Evolutionary conservation across 1,139 yeast genomes (phyloP).

Genomic region (Suhomyces bribrorum): DNA sequence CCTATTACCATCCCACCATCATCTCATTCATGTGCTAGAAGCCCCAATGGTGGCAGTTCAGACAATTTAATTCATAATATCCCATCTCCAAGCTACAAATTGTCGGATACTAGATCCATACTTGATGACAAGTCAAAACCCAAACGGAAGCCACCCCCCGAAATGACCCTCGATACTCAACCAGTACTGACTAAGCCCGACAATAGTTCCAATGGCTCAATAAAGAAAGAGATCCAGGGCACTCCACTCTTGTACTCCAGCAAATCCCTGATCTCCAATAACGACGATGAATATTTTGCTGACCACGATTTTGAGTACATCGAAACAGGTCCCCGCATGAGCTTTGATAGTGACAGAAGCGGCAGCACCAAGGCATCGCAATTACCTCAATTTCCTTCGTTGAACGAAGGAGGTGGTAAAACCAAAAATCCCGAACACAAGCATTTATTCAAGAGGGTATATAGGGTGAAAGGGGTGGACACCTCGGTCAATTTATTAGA

Average conservation of each 20-base stretch:
- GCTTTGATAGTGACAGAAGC: slow-evolving; percentile 8
- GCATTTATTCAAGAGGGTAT: slow-evolving; percentile 15
- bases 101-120: slow-evolving; percentile 3
- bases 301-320: slow-evolving; percentile 10
- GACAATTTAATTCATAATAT: slow-evolving; percentile 11
- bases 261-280: slow-evolving; percentile 15
- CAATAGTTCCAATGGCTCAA: not conserved
- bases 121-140: slow-evolving; percentile 11
- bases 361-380: slow-evolving; percentile 9
- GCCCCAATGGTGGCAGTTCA: slow-evolving; percentile 12
- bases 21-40: slow-evolving; percentile 19
- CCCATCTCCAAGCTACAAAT: slow-evolving; percentile 7
- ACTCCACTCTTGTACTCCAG: slow-evolving; percentile 7
- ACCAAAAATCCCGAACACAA: slow-evolving; percentile 9
- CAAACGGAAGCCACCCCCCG: slow-evolving; percentile 27
- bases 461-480: slow-evolving; percentile 21
- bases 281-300: slow-evolving; percentile 14
- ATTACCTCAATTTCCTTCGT: slow-evolving; percentile 19
- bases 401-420: slow-evolving; percentile 8
- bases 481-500: slow-evolving; percentile 16
- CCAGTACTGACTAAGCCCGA: not conserved
- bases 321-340: slow-evolving; percentile 4
- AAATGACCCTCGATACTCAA: slow-evolving; percentile 3
- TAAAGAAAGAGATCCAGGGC: not conserved
- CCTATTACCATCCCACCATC: slow-evolving; percentile 24